A percentile compares a stretch with the other conserved stretches of the same genome.
Evolutionary conservation across 2,329 filamentous ascomycete genomes (phyloP).

Genomic region (Sphaerulina populicola): DNA sequence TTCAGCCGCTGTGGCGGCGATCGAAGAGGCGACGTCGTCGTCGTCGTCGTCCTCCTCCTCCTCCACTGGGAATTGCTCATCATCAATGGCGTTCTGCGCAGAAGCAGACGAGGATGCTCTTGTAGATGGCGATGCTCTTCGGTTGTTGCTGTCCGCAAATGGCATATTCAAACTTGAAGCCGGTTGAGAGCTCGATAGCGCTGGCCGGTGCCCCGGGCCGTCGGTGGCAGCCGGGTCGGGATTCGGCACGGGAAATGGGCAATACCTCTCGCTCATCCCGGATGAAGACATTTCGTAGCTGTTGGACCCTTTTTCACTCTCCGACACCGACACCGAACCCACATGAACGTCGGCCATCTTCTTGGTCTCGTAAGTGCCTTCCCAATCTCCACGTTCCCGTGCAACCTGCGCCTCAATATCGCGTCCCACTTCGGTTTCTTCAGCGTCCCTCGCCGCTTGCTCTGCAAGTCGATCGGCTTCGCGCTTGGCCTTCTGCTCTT

Average conservation of each 20-base stretch:
- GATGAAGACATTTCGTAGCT: conserved; percentile 5
- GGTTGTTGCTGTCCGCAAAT: conserved; percentile 4
- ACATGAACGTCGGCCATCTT: conserved; percentile 31
- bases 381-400: conserved; percentile 62
- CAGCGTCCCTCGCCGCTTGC: conserved; percentile 53
- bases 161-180: conserved; percentile 6
- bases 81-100: conserved; percentile 12
- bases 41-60: conserved; percentile 29
- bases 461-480: conserved; percentile 44
- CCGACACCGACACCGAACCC: conserved; percentile 43
- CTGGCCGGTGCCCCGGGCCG: neutral
- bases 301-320: conserved; percentile 9
- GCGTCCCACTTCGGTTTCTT: conserved; percentile 58
- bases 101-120: neutral
- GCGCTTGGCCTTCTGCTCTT: conserved; percentile 42
- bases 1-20: conserved; percentile 20
- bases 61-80: conserved; percentile 30
- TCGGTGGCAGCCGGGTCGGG: conserved; percentile 3
- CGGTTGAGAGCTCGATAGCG: neutral
- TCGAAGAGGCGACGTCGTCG: conserved; percentile 19
- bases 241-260: conserved; percentile 10
- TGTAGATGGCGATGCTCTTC: conserved; percentile 3
- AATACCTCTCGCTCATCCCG: conserved; percentile 7
- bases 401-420: conserved; percentile 55
- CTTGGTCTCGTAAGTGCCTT: conserved; percentile 58